Conservation (phyloP, 495 filamentous ascomycete genomes). For the Staphylotrichum tortipilum region DNA sequence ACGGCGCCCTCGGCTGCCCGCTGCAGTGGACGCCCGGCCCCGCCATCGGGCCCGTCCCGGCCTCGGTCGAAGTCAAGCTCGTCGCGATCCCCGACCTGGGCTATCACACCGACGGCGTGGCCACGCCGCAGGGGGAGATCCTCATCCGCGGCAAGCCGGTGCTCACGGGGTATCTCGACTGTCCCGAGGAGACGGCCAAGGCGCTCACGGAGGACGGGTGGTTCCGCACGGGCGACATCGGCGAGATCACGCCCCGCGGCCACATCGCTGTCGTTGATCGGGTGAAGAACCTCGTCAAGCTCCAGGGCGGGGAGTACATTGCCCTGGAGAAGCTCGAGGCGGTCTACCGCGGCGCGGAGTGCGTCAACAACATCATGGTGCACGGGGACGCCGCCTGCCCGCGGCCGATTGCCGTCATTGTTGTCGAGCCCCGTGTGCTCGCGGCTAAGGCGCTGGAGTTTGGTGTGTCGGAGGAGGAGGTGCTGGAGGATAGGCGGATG, state of each 20-base stretch:
- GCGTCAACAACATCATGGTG: constrained; percentile 54
- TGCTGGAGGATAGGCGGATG: constrained; percentile 38
- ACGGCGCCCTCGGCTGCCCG: constrained; percentile 54
- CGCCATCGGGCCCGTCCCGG: constrained; percentile 63
- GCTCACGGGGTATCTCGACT: constrained; percentile 70
- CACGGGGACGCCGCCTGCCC: constrained; percentile 42
- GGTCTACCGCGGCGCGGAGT: constrained; percentile 47
- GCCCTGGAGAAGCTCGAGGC: constrained; percentile 60
- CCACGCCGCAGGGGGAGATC: constrained; percentile 80
- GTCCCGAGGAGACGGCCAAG: constrained; percentile 72
- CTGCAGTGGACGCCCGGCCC: constrained; percentile 62
- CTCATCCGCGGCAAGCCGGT: constrained; percentile 63
- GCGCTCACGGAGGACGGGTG: constrained; percentile 77
- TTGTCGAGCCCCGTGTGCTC: constrained; percentile 47
- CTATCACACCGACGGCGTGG: constrained; percentile 64
- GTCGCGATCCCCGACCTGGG: constrained; percentile 77
- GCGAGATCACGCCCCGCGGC: constrained; percentile 62
- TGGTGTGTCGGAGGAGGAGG: constrained; percentile 40
- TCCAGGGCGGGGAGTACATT: constrained; percentile 57
- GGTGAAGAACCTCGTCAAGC: constrained; percentile 75
- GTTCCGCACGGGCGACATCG: constrained; percentile 89
- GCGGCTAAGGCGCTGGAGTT: constrained; percentile 43
- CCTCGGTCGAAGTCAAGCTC: constrained; percentile 63
- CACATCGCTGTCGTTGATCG: constrained; percentile 84
- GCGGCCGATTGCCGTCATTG: constrained; percentile 50